These are phyloP conservation scores for Silene vulgaris DNA, from an alignment of 179 eudicot species.

Conservation along the genomic window DNA sequence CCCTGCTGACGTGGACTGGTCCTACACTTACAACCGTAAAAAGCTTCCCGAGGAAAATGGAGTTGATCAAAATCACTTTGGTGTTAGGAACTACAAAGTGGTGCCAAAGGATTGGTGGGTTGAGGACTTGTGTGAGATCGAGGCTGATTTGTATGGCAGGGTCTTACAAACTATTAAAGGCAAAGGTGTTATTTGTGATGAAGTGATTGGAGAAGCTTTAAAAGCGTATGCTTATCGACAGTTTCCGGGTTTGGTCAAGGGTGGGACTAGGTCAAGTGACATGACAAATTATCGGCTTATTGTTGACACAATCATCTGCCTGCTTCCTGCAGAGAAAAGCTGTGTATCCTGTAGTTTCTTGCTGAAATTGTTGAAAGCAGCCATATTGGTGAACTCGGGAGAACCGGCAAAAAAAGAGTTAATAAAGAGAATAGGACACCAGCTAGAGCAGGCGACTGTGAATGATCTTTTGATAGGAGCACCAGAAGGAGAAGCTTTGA, in stretches of 20 bases:
- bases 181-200: slow-evolving; percentile 46
- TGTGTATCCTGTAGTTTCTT: slow-evolving; percentile 75
- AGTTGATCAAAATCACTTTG: slow-evolving; percentile 44
- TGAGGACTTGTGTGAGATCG: slow-evolving; percentile 89
- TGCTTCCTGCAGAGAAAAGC: slow-evolving; percentile 75
- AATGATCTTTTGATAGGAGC: slow-evolving; percentile 64
- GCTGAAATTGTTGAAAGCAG: slow-evolving; percentile 69
- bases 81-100: slow-evolving; percentile 39
- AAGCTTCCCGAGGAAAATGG: slow-evolving; percentile 67
- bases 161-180: slow-evolving; percentile 50
- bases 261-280: slow-evolving; percentile 41
- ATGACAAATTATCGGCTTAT: slow-evolving; percentile 33
- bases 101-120: slow-evolving; percentile 98
- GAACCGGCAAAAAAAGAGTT: slow-evolving; percentile 51
- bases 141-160: slow-evolving; percentile 57
- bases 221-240: slow-evolving; percentile 67
- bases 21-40: slow-evolving; percentile 74
- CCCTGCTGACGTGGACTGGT: slow-evolving; percentile 80
- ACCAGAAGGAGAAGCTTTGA: slow-evolving; percentile 43
- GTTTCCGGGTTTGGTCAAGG: slow-evolving; percentile 59
- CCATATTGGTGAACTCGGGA: slow-evolving; percentile 43
- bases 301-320: slow-evolving; percentile 51
- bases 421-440: slow-evolving; percentile 65
- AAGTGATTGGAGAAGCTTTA: slow-evolving; percentile 81
- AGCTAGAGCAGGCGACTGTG: slow-evolving; percentile 75